Conservation (phyloP, 495 filamentous ascomycete species). For the Glutinoglossum americanum region DNA sequence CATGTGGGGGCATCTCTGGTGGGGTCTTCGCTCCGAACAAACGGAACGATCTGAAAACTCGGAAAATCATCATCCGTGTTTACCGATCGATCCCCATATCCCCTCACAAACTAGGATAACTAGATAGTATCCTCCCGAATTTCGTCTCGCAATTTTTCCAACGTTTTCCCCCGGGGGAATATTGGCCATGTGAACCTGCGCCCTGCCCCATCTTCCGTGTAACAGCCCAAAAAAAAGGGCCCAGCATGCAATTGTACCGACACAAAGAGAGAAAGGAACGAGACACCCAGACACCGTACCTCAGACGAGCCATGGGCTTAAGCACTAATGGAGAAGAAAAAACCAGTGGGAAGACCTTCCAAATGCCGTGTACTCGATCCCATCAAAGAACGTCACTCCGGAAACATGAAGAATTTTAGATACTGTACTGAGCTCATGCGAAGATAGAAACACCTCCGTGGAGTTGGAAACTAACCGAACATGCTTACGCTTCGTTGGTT, state of each 20-base stretch:
- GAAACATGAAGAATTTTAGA: neutral
- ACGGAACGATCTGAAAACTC: no score
- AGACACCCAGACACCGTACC: neutral
- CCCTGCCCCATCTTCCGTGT: neutral
- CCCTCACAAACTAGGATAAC: no score
- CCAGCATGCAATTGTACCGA: neutral
- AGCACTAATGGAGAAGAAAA: neutral
- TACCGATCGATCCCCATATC: no score
- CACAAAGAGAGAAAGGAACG: neutral
- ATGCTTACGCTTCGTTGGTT: slow-evolving; percentile 41
- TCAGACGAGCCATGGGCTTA: neutral
- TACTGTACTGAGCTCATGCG: neutral
- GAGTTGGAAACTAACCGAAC: neutral
- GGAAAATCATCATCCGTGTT: neutral
- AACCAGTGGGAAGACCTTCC: neutral
- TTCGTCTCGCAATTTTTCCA: neutral
- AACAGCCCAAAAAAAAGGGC: neutral
- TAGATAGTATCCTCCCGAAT: neutral
- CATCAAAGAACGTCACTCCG: neutral
- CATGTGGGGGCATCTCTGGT: neutral
- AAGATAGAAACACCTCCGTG: neutral
- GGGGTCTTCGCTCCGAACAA: neutral
- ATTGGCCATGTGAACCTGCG: neutral
- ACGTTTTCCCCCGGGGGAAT: neutral
- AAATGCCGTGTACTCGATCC: no score